Percentiles rank a stretch among this genome's conserved stretches.
These are phyloP conservation scores for Calocera cornea DNA, from an alignment of 768 basidiomycete genomes.

Conservation along the genomic window DNA sequence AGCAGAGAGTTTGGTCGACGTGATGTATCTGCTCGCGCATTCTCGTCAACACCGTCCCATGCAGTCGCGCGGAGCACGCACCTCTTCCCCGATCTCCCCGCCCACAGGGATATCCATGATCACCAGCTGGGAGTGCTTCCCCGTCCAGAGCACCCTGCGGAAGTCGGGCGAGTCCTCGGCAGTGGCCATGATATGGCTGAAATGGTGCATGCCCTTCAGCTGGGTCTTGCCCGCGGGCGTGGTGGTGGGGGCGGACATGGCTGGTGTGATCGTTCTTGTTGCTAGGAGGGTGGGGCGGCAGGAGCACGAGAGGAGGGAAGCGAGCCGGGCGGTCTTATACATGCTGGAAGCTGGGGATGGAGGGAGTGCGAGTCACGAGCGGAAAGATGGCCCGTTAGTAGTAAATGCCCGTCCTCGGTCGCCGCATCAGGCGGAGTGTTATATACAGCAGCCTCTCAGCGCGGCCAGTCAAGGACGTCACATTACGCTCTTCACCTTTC, in stretches of 20 bases:
- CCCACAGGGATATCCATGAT: constrained; percentile 9
- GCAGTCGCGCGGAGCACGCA: neutral
- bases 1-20: constrained; percentile 28
- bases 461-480: no score
- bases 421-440: no score
- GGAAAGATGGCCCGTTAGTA: no score
- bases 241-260: neutral
- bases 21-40: constrained; percentile 19
- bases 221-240: neutral
- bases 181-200: neutral
- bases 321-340: no score
- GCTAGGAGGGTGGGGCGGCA: neutral
- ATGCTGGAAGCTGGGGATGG: no score
- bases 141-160: constrained; percentile 15
- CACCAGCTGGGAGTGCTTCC: constrained; percentile 19
- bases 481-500: no score
- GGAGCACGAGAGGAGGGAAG: neutral
- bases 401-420: no score
- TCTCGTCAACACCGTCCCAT: constrained; percentile 4
- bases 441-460: no score
- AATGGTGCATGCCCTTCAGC: neutral
- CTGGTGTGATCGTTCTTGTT: neutral
- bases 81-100: constrained; percentile 12
- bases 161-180: constrained; percentile 13
- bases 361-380: no score